phyloP scores from a whole-genome alignment of 306 rosid species.

The Datisca glomerata region DNA sequence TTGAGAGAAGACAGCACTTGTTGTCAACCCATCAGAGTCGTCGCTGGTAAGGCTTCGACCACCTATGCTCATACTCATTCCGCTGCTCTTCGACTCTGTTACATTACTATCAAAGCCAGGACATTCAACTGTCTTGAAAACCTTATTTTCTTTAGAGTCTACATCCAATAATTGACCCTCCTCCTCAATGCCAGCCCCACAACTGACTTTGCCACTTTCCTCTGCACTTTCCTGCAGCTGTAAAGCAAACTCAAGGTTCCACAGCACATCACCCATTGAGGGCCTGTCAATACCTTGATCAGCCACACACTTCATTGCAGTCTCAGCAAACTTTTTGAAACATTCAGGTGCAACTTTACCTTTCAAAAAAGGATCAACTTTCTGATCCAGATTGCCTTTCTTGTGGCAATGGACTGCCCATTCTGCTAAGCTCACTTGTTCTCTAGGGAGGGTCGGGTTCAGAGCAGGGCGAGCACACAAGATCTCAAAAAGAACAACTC shows the following conservation, averaged over 20 bases:
- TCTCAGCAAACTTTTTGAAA: constrained; percentile 87
- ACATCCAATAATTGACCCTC: constrained; percentile 37
- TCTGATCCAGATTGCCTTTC: constrained; percentile 82
- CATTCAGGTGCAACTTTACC: constrained; percentile 91
- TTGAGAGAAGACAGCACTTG: constrained; percentile 96
- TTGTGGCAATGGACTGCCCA: constrained; percentile 95
- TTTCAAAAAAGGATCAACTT: constrained; percentile 71
- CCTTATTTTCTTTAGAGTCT: constrained; percentile 59
- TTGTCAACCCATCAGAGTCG: constrained; percentile 95
- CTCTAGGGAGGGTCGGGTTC: constrained; percentile 83
- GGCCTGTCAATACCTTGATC: constrained; percentile 98
- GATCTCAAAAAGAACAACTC: constrained; percentile 90
- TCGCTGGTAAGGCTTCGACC: constrained; percentile 96
- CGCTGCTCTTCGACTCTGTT: constrained; percentile 84
- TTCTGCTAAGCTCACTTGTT: constrained; percentile 98
- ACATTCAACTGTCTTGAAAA: constrained; percentile 29
- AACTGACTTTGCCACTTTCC: constrained; percentile 55
- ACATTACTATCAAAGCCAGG: constrained; percentile 46
- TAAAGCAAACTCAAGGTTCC: constrained; percentile 98
- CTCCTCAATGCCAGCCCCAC: constrained; percentile 29
- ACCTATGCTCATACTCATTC: constrained; percentile 92
- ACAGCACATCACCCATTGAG: constrained; percentile 95
- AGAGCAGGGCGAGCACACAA: constrained; percentile 94
- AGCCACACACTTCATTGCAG: constrained; percentile 93
- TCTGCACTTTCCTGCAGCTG: constrained; percentile 99